Evolutionary conservation across 2,329 filamentous ascomycete species (phyloP).

Genomic region (Periconia macrospinosa): DNA sequence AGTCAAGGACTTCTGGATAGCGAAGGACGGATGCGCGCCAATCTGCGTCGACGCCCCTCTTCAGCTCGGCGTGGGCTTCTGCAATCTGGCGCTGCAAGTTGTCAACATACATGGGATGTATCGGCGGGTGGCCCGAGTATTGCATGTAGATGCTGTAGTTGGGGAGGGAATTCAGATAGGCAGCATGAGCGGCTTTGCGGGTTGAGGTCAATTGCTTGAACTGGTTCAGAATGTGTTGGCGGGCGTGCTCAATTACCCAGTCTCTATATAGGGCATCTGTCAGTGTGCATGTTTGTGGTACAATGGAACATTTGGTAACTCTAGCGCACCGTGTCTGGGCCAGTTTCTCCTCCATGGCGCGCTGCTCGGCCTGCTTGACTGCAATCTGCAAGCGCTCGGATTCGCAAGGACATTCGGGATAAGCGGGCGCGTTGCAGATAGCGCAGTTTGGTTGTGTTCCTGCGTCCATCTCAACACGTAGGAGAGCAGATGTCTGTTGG

Average conservation of each 20-base stretch:
- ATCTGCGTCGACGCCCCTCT: slow-evolving; percentile 76
- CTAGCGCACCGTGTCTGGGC: slow-evolving; percentile 36
- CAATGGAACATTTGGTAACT: not conserved
- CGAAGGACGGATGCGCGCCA: slow-evolving; percentile 75
- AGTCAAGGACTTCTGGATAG: slow-evolving; percentile 79
- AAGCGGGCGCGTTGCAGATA: slow-evolving; percentile 44
- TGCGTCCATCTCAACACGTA: slow-evolving; percentile 36
- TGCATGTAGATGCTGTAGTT: slow-evolving; percentile 52
- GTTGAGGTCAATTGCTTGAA: slow-evolving; percentile 46
- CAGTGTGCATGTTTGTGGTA: slow-evolving; percentile 9
- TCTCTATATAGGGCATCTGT: slow-evolving; percentile 37
- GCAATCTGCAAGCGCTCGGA: slow-evolving; percentile 44
- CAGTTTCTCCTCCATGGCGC: slow-evolving; percentile 40
- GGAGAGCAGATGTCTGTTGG: slow-evolving; percentile 22
- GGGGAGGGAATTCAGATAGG: slow-evolving; percentile 49
- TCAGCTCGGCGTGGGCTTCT: slow-evolving; percentile 66
- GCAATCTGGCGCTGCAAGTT: slow-evolving; percentile 57
- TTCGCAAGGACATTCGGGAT: slow-evolving; percentile 44
- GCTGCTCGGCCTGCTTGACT: slow-evolving; percentile 42
- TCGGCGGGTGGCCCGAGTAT: slow-evolving; percentile 48
- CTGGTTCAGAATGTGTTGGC: slow-evolving; percentile 48
- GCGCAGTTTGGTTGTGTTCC: slow-evolving; percentile 40
- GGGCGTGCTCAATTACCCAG: slow-evolving; percentile 51
- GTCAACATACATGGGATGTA: slow-evolving; percentile 45
- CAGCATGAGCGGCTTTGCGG: slow-evolving; percentile 45